A percentile compares a stretch with the other conserved stretches of the same genome.
phyloP scores from a whole-genome alignment of 2,329 filamentous ascomycete species.

The Pseudopithomyces chartarum region DNA sequence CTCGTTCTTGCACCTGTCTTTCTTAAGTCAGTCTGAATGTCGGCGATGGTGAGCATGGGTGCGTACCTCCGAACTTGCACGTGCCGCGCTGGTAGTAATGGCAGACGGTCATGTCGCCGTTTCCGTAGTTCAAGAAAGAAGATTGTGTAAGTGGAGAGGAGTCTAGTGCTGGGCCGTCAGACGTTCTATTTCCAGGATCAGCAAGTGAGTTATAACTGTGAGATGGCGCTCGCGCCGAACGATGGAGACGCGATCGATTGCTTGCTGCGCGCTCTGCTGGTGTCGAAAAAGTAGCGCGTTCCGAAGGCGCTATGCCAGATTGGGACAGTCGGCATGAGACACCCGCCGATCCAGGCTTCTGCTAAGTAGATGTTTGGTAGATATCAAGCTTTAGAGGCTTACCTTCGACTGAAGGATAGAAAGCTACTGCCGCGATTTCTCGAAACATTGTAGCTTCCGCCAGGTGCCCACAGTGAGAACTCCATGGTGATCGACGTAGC shows the following conservation, averaged over 20 bases:
- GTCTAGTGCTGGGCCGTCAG: conserved; percentile 1
- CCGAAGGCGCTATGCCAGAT: conserved; percentile 8
- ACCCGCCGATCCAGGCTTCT: background rate
- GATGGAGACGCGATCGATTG: background rate
- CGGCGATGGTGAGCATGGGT: background rate
- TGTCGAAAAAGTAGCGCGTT: background rate
- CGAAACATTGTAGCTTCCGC: background rate
- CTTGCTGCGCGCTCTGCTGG: too few relatives aligned
- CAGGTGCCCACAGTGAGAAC: conserved; percentile 22
- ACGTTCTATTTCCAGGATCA: conserved; percentile 15
- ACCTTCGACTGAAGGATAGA: conserved; percentile 23
- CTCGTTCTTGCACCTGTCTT: conserved; percentile 64
- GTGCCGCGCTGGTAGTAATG: conserved; percentile 67
- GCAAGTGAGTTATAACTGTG: background rate
- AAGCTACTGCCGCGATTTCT: conserved; percentile 2
- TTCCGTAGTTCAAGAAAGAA: background rate
- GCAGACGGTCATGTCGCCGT: conserved; percentile 57
- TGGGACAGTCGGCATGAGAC: background rate
- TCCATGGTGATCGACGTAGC: conserved; percentile 19
- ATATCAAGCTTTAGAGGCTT: conserved; percentile 15
- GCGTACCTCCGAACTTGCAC: conserved; percentile 67
- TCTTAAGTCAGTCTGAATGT: conserved; percentile 13
- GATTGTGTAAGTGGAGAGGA: background rate
- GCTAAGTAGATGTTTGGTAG: background rate
- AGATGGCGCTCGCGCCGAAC: background rate